Base-by-base conservation (phyloP, 176 grass and related monocot species). In the Avena atlantica region DNA sequence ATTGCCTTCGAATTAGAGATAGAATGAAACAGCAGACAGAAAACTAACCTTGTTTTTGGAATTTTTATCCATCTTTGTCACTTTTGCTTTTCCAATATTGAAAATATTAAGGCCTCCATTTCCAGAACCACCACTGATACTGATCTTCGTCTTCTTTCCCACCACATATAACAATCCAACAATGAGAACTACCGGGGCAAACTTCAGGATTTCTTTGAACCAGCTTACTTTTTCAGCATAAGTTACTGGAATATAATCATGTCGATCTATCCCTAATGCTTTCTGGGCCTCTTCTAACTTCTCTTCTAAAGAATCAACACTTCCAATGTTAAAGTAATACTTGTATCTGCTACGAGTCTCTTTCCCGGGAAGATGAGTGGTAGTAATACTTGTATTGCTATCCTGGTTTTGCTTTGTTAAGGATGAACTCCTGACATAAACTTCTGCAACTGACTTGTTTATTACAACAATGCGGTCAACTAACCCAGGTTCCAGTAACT, bases 301-400 rank as follows among this genome's bases (percentile, higher is more conserved):
- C 71, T 93, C 90, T 89, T 98, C 96, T 24, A 96, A 96, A 83
- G 92, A 98, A 57, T 96, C 96, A 19, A 98, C 90, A 20, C 93
- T 98, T 76, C 96, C 96, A 89, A 98, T 96, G 70, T 98, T 98
- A 45, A 98, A 98, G 86, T 90, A 94, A 84, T 88, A 98, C 76
- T 91, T 92, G 76, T 86, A 96, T 31, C 67, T 89, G 87, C 92
- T 93, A 81, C 85, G 74, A 65, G 79, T 51, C 13, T 82, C 63
- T 82, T 56, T 79, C 36, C 79, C 76, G 50, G 90, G 86, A 84
- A 90, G 37, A 91, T 92, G 76, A 64, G 57, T 81, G 70, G 86
- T 90, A 19, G 88, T 78, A 9, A 90, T 84, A 82, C 86, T 81
- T 73, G 81, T 56, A 85, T 92, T 84, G 88, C 73, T 78, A 58